Evolutionary conservation across 106 monocot species (phyloP), one percentile per base, ranked within the genome.

Genomic region (Amphibolis antarctica): DNA sequence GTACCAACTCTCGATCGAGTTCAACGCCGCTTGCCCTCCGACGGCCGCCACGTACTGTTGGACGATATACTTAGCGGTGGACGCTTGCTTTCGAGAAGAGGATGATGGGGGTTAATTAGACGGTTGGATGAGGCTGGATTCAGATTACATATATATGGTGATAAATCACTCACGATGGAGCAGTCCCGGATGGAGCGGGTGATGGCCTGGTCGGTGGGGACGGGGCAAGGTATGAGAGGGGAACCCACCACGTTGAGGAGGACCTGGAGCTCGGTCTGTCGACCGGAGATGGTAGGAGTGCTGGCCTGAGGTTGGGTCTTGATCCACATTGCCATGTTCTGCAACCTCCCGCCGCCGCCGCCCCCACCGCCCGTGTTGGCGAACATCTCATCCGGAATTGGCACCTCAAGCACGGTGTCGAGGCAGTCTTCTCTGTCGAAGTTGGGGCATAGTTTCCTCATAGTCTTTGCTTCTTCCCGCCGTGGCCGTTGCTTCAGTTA

Each of bases 351-450:
- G 57, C 10, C 57, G 45, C 44, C 55, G n/a, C 60, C 60, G 1
- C 31, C 56, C 22, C 54, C 54, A 0, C 5, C 14, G 36, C 36
- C 36, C 36, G 24, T 24, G 10, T 3, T 55, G 53, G 75, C n/a
- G 53, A 85, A 76, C 82, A 93, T 88, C 74, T 93, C 93, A 9
- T 93, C 83, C 12, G 93, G 93, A 12, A 93, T 79, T 30, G 93
- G 93, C 18, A 93, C 86, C 82, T 93, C 93, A 5, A 93, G 68
- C 4, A 93, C 83, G 53, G 81, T 93, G 64, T 93, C 93, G 0
- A 93, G 79, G 15, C 61, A 76, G 66, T 93, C 93, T 49, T 89
- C 88, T 44, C 81, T 55, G 17, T 93, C 93, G 27, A 80, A 46
- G 59, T 93, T 89, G 6, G 83, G 81, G 46, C 88, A 93, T 3